phyloP scores from a whole-genome alignment of 2,329 filamentous ascomycete genomes.

The Periglandula ipomoeae region DNA sequence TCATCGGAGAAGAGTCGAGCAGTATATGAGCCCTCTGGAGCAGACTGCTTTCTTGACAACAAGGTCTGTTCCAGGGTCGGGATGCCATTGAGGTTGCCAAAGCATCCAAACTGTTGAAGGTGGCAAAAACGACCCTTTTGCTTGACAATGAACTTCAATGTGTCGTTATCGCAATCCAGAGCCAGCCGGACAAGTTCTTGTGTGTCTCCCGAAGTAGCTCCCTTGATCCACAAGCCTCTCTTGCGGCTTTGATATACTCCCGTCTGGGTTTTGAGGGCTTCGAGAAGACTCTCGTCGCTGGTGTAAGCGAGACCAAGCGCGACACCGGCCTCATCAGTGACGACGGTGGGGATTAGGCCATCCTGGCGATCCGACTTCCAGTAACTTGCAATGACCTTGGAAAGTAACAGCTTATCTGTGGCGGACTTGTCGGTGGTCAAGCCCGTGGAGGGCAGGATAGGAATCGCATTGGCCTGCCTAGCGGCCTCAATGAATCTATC shows the following conservation, averaged over 20 bases:
- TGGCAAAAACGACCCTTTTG: slow-evolving; percentile 95
- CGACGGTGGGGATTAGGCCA: slow-evolving; percentile 78
- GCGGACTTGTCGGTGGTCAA: slow-evolving; percentile 62
- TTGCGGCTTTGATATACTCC: slow-evolving; percentile 97
- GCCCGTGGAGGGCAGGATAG: slow-evolving; percentile 61
- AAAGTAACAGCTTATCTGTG: slow-evolving; percentile 45
- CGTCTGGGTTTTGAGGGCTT: slow-evolving; percentile 66
- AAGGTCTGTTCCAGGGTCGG: slow-evolving; percentile 82
- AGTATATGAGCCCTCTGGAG: slow-evolving; percentile 87
- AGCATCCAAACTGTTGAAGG: slow-evolving; percentile 84
- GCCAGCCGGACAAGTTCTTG: slow-evolving; percentile 81
- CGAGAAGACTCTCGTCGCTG: slow-evolving; percentile 79
- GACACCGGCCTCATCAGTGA: slow-evolving; percentile 78
- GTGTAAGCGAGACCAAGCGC: slow-evolving; percentile 91
- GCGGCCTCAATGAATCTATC: slow-evolving; percentile 37
- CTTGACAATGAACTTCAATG: slow-evolving; percentile 77
- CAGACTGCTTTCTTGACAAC: slow-evolving; percentile 68
- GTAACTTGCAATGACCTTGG: slow-evolving; percentile 61
- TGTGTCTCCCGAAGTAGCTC: slow-evolving; percentile 85
- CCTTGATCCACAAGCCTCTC: slow-evolving; percentile 93
- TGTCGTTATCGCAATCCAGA: slow-evolving; percentile 90
- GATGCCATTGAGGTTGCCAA: slow-evolving; percentile 75
- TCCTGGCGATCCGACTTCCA: slow-evolving; percentile 78
- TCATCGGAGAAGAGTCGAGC: slow-evolving; percentile 85
- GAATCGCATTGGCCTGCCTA: slow-evolving; percentile 49